Percentiles rank a stretch among this genome's conserved stretches.
phyloP scores from a whole-genome alignment of 1,284 basidiomycete genomes.

The Apiotrichum akiyoshidainum region DNA sequence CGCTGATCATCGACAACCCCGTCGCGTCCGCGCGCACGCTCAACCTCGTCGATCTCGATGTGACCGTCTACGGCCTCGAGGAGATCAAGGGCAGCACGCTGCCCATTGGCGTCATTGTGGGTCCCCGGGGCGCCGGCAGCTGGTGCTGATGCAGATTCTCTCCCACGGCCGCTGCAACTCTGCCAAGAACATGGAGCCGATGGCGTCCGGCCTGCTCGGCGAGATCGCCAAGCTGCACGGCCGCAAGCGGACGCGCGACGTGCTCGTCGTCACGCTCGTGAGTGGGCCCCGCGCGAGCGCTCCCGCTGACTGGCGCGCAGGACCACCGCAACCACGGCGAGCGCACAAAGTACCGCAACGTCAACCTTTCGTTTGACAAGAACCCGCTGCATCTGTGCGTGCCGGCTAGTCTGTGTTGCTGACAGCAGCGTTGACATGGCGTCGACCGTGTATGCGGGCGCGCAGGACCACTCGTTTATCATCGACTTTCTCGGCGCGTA shows the following conservation, averaged over 20 bases:
- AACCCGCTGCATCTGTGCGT: conserved; percentile 59
- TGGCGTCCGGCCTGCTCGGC: conserved; percentile 38
- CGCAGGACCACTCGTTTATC: conserved; percentile 68
- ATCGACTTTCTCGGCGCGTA: conserved; percentile 75
- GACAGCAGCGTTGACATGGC: conserved; percentile 63
- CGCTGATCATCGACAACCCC: conserved; percentile 27
- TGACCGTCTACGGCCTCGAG: conserved; percentile 41
- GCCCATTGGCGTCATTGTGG: conserved; percentile 35
- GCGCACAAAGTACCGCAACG: conserved; percentile 57
- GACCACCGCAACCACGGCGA: conserved; percentile 75
- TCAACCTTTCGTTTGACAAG: conserved; percentile 61
- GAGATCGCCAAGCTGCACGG: conserved; percentile 17
- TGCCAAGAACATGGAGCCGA: conserved; percentile 34
- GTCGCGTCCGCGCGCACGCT: conserved; percentile 14
- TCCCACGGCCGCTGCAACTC: conserved; percentile 39
- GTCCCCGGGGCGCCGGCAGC: neutral
- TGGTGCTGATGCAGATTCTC: conserved; percentile 28
- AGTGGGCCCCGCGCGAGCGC: conserved; percentile 8
- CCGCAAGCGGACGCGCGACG: conserved; percentile 29
- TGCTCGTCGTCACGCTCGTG: conserved; percentile 48
- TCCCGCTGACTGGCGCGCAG: conserved; percentile 51
- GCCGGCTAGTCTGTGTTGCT: too few species aligned
- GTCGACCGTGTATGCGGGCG: conserved; percentile 55
- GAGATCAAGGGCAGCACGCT: conserved; percentile 30
- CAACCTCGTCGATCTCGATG: conserved; percentile 34